Evolutionary conservation across 352 stramenopile species (phyloP).

Genomic region (Ophiocytium majus): DNA sequence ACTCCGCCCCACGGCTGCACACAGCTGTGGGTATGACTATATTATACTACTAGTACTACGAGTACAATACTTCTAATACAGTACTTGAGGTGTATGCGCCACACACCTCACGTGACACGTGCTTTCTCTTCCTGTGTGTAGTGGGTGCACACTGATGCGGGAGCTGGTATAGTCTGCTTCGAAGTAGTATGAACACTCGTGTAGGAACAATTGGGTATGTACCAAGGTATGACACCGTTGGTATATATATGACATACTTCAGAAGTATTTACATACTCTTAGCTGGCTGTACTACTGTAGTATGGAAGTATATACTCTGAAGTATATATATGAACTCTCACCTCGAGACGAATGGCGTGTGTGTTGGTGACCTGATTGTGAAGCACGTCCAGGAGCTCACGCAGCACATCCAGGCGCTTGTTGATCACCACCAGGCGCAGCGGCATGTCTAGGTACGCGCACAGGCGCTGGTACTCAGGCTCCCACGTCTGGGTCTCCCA

Average conservation of each 20-base stretch:
- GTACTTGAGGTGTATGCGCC: too few relatives aligned
- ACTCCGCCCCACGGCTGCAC: too few relatives aligned
- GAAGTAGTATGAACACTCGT: background rate
- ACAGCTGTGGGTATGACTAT: too few relatives aligned
- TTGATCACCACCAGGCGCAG: slow-evolving; percentile 87
- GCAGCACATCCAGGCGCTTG: slow-evolving; percentile 83
- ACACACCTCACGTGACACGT: too few relatives aligned
- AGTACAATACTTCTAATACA: too few relatives aligned
- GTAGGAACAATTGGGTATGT: background rate
- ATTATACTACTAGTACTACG: too few relatives aligned
- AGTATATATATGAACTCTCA: slow-evolving; percentile 11
- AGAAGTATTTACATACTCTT: background rate
- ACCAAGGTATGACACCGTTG: background rate
- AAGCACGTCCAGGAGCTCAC: slow-evolving; percentile 84
- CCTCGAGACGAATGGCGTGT: slow-evolving; percentile 48
- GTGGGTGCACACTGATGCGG: too few relatives aligned
- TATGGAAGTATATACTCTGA: background rate
- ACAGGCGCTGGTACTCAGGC: slow-evolving; percentile 81
- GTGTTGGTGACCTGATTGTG: slow-evolving; percentile 73
- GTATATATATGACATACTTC: background rate
- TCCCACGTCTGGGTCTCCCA: slow-evolving; percentile 88
- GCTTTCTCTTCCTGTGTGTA: too few relatives aligned
- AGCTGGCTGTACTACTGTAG: background rate
- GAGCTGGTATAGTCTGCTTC: background rate
- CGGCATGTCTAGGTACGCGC: slow-evolving; percentile 85